A percentile compares a stretch with the other conserved stretches of the same genome.
Evolutionary conservation across 768 basidiomycete species (phyloP).

Genomic region (Collybia nuda): DNA sequence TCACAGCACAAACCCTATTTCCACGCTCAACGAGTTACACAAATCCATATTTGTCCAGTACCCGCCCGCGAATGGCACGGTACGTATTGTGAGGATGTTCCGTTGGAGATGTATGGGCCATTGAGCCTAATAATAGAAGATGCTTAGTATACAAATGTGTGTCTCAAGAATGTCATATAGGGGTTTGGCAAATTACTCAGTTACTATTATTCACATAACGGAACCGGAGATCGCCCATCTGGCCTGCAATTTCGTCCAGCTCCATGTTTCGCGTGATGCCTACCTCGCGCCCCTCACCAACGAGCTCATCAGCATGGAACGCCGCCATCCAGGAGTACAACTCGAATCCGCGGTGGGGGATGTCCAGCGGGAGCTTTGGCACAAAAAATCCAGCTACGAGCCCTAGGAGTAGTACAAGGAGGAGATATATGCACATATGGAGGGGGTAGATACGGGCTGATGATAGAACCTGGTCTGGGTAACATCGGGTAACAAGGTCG

Average conservation of each 20-base stretch:
- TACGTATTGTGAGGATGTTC: too few species aligned
- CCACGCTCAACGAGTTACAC: too few species aligned
- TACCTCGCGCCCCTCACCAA: slow-evolving; percentile 14
- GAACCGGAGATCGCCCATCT: slow-evolving; percentile 26
- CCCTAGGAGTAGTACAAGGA: slow-evolving; percentile 26
- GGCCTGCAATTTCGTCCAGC: slow-evolving; percentile 24
- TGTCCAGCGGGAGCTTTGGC: slow-evolving; percentile 22
- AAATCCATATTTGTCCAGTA: too few species aligned
- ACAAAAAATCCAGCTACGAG: slow-evolving; percentile 27
- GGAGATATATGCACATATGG: slow-evolving; percentile 22
- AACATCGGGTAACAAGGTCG: slow-evolving; percentile 30
- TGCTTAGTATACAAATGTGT: too few species aligned
- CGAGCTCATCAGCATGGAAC: slow-evolving; percentile 26
- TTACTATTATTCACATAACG: slow-evolving; percentile 8
- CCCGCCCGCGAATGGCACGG: too few species aligned
- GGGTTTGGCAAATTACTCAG: too few species aligned
- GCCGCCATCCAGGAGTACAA: slow-evolving; percentile 30
- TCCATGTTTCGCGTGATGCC: slow-evolving; percentile 26
- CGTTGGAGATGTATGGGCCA: too few species aligned
- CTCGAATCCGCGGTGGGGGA: slow-evolving; percentile 29
- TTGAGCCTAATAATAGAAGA: too few species aligned
- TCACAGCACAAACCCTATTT: too few species aligned
- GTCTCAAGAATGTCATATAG: too few species aligned
- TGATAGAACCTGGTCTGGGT: slow-evolving; percentile 27
- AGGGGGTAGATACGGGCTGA: slow-evolving; percentile 21